Conservation (phyloP, 176 grass and related monocot genomes). For the Otatea glauca region DNA sequence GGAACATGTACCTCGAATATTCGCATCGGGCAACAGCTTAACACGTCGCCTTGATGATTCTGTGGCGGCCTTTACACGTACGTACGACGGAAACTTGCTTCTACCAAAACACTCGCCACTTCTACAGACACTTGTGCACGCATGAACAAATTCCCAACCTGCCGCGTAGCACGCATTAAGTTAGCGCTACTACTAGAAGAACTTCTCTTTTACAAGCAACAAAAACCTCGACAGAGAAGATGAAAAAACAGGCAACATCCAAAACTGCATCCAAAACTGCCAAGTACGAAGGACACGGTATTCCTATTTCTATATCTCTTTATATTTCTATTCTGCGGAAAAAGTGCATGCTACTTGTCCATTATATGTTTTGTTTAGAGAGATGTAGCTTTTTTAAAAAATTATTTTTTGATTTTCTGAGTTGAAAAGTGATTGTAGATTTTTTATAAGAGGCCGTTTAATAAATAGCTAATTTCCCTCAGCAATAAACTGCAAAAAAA, state of each 20-base stretch:
- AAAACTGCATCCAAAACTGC: neutral
- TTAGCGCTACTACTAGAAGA: neutral
- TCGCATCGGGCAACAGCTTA: neutral
- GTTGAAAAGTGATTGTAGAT: no score
- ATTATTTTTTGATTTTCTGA: no score
- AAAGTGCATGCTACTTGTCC: neutral
- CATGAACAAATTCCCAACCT: neutral
- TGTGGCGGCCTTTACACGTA: neutral
- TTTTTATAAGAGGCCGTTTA: no score
- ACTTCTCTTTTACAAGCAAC: neutral
- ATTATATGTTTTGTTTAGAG: no score
- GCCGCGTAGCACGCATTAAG: neutral
- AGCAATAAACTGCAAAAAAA: no score
- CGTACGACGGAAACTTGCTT: no score
- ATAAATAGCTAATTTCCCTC: no score
- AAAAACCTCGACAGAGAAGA: neutral
- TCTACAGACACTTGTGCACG: neutral
- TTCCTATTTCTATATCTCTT: no score
- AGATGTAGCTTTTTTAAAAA: no score
- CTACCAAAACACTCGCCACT: neutral
- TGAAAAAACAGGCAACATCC: neutral
- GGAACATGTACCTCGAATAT: neutral
- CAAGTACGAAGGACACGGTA: neutral
- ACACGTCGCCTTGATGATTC: neutral
- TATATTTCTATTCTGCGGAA: no score